Base-by-base conservation (phyloP, 352 stramenopile genomes). In the Phytophthora niederhauseri region DNA sequence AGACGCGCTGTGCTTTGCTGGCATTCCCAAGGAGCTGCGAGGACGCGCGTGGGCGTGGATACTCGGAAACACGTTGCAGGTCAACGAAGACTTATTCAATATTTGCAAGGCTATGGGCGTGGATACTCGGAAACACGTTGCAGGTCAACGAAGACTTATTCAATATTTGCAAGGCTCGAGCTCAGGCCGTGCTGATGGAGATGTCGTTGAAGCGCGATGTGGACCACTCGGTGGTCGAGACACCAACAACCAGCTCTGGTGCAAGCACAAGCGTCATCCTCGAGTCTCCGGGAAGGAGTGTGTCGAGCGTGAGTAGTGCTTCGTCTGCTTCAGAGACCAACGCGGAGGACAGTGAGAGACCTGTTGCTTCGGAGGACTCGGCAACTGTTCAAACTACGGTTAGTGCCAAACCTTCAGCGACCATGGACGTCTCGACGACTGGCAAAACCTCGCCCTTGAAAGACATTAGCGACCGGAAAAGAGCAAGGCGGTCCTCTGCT, bases 111-210 rank as follows among this genome's bases (percentile, higher is more conserved):
- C 76, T 31, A n/a, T 96, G 89, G 89, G 78, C 84, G 9, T 93
- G 84, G 78, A 64, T 94, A 11, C 73, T 96, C 8, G 89, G 89
- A 38, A 96, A 96, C 57, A 87, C 77, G 7, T 72, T 96, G 9
- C 89, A 94, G 74, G 83, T 96, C 34, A 96, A 94, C 45, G 81
- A 96, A 72, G 82, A 96, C 20, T 66, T 96, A 20, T 96, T 94
- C 58, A 76, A 77, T 4, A 95, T 96, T 52, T 96, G 89, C 66
- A 92, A 91, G 56, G 64, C 76, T 31, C 68, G 89, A 57, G 89
- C 89, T 3, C 80, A 87, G 55, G 89, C 89, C 12, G 89, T 96
- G 51, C 67, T 85, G 24, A 76, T 84, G 49, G 87, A 96, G 61
- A 94, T 96, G 69, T 76, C 77, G 0, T 69, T 93, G 31, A 92